A percentile compares a stretch with the other conserved stretches of the same genome.
These are phyloP conservation scores for Phytopythium delawarense DNA, from an alignment of 352 stramenopile species.

Conservation along the genomic window DNA sequence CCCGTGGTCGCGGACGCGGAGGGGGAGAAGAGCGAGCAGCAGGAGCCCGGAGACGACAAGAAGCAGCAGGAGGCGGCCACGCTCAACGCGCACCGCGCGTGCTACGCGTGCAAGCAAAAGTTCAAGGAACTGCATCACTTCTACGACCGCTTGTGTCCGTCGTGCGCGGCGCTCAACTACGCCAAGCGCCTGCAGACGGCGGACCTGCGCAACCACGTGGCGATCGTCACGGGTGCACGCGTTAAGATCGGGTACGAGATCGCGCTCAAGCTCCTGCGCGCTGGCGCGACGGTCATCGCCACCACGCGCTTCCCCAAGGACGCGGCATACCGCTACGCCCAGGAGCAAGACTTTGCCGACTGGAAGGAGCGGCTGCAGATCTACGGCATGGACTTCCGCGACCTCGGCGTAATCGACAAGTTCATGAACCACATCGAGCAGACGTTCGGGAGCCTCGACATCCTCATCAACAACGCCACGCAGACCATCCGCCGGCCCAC, in stretches of 20 bases:
- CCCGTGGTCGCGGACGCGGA: too few relatives aligned
- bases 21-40: conserved; percentile 2
- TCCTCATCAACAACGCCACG: conserved; percentile 96
- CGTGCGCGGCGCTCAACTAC: conserved; percentile 92
- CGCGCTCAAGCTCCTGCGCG: conserved; percentile 90
- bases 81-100: conserved; percentile 89
- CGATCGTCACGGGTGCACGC: conserved; percentile 90
- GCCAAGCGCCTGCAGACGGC: conserved; percentile 89
- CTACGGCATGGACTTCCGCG: conserved; percentile 93
- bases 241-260: conserved; percentile 97
- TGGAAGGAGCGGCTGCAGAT: conserved; percentile 86
- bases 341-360: conserved; percentile 79
- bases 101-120: conserved; percentile 93
- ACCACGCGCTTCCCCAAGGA: conserved; percentile 94
- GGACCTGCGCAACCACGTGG: conserved; percentile 73
- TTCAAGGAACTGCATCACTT: conserved; percentile 94
- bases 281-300: conserved; percentile 83
- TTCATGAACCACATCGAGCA: conserved; percentile 89
- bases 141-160: conserved; percentile 92
- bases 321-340: conserved; percentile 80
- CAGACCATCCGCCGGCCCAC: conserved; percentile 93
- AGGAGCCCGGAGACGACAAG: conserved; percentile 7
- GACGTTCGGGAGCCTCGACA: conserved; percentile 80
- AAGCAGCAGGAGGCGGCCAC: conserved; percentile 19
- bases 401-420: conserved; percentile 90